These are phyloP conservation scores for Neohortaea acidophila DNA, from an alignment of 495 filamentous ascomycete species.

Conservation along the genomic window DNA sequence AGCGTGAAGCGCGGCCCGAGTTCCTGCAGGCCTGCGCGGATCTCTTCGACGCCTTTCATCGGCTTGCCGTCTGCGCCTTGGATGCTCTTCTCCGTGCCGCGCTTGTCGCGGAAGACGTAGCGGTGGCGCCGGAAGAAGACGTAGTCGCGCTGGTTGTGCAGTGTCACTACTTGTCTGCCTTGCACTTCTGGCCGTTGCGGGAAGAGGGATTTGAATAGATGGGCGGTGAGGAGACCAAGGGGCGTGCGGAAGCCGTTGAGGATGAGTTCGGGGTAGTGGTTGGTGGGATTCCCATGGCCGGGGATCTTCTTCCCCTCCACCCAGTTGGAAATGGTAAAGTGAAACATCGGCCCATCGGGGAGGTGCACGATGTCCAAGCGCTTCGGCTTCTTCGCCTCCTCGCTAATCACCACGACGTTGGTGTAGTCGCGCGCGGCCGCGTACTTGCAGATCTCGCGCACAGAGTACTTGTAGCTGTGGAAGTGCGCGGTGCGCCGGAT, in stretches of 20 bases:
- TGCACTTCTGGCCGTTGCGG: constrained; percentile 66
- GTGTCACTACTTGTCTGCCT: constrained; percentile 74
- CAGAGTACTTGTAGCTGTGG: constrained; percentile 69
- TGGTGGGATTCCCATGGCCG: constrained; percentile 76
- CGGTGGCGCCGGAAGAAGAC: constrained; percentile 82
- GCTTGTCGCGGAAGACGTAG: constrained; percentile 83
- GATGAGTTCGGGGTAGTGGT: constrained; percentile 83
- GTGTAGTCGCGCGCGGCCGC: constrained; percentile 69
- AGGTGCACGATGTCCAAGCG: constrained; percentile 71
- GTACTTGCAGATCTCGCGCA: constrained; percentile 78
- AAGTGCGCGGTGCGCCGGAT: constrained; percentile 68
- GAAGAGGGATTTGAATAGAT: constrained; percentile 70
- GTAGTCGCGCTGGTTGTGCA: constrained; percentile 94
- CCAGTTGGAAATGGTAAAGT: constrained; percentile 75
- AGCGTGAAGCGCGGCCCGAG: constrained; percentile 72
- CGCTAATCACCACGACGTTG: constrained; percentile 61
- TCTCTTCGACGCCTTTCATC: constrained; percentile 63
- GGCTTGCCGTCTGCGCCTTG: constrained; percentile 76
- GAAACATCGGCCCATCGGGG: constrained; percentile 72
- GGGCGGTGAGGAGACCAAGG: constrained; percentile 74
- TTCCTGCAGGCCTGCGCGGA: constrained; percentile 73
- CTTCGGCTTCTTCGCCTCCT: constrained; percentile 66
- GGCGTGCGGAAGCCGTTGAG: constrained; percentile 93
- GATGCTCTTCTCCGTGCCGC: constrained; percentile 70
- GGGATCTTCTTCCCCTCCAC: constrained; percentile 67